Percentiles rank a stretch among this genome's conserved stretches.
These are phyloP conservation scores for Gossypioides kirkii DNA, from an alignment of 345 rosid genomes.

Conservation along the genomic window DNA sequence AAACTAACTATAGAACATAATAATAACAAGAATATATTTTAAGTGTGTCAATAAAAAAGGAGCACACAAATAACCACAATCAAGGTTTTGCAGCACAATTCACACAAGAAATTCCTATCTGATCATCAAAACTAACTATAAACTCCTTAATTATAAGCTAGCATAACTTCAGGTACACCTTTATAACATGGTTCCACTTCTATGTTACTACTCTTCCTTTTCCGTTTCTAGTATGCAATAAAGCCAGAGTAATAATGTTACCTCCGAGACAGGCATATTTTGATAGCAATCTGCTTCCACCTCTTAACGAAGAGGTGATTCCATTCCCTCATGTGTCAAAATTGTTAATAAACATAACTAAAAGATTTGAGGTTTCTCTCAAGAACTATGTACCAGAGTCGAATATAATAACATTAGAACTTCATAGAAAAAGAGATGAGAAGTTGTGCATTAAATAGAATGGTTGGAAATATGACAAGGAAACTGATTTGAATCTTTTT, in stretches of 20 bases:
- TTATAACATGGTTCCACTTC: neutral
- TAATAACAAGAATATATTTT: neutral
- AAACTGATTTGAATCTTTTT: neutral
- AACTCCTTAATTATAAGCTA: neutral
- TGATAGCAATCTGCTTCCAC: neutral
- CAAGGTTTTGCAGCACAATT: neutral
- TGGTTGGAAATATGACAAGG: too few relatives aligned
- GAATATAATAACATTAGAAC: neutral
- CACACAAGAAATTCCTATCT: neutral
- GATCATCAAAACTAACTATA: neutral
- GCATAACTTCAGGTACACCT: neutral
- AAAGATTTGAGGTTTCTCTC: neutral
- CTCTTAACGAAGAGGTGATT: neutral
- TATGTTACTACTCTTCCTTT: neutral
- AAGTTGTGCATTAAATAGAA: neutral
- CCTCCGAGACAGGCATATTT: neutral
- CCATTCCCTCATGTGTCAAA: neutral
- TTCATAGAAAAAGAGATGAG: neutral
- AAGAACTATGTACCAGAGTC: constrained; percentile 1
- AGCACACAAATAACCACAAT: neutral
- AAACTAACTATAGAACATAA: neutral
- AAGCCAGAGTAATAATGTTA: neutral
- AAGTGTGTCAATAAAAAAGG: neutral
- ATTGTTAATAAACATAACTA: neutral
- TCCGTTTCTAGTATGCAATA: neutral